These are phyloP conservation scores for Aureobasidium namibiae DNA, from an alignment of 2,329 filamentous ascomycete species.

Conservation along the genomic window DNA sequence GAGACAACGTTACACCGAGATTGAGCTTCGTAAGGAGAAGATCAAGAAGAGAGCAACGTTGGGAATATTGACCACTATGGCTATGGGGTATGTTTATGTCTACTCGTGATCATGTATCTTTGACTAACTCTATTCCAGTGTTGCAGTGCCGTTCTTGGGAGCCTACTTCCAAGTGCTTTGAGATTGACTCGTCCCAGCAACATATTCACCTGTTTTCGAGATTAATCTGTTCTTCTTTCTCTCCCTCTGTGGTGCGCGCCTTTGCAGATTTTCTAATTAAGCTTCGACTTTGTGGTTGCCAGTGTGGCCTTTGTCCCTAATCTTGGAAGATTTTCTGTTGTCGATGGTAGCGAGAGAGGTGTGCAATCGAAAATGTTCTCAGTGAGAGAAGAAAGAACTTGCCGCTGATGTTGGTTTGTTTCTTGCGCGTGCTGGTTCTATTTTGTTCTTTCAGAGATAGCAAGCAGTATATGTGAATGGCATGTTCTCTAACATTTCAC, in stretches of 20 bases:
- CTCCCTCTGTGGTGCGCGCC: not conserved
- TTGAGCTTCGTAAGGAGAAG: constrained; percentile 74
- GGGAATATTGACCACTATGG: constrained; percentile 78
- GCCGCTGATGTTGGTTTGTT: not conserved
- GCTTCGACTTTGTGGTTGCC: not conserved
- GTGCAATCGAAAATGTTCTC: not conserved
- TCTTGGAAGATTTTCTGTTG: not conserved
- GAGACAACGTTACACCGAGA: constrained; percentile 66
- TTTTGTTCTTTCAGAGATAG: not conserved
- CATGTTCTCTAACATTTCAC: not conserved
- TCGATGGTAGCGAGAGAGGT: not conserved
- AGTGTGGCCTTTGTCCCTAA: not conserved
- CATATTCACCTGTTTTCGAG: not conserved
- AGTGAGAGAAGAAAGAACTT: not conserved
- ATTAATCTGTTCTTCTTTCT: not conserved
- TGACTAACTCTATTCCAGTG: not conserved
- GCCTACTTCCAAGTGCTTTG: not conserved
- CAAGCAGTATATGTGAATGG: constrained; percentile 1
- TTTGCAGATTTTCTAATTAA: not conserved
- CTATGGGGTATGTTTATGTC: constrained; percentile 67
- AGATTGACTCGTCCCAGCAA: not conserved
- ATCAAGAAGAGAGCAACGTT: constrained; percentile 79
- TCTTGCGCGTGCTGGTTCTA: not conserved
- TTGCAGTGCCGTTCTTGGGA: not conserved
- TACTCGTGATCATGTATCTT: not conserved